Conservation (phyloP, 2,329 filamentous ascomycete genomes). For the Coleophoma crateriformis region DNA sequence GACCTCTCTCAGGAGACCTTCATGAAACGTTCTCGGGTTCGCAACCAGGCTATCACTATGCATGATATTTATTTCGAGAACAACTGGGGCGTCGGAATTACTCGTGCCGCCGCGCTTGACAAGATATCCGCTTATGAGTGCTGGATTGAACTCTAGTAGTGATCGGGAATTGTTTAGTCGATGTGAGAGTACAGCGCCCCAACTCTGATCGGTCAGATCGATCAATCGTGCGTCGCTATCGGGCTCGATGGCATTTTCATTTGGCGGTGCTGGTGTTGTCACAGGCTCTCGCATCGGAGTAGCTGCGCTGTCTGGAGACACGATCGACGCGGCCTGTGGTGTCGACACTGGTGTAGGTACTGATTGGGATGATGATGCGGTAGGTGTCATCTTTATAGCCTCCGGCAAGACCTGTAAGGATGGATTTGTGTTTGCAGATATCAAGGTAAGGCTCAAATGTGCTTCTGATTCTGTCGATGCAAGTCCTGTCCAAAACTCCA, state of each 20-base stretch:
- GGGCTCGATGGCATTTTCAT: constrained; percentile 40
- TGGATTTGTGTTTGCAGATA: constrained; percentile 61
- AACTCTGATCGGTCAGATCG: constrained; percentile 69
- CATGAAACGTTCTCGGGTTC: constrained; percentile 36
- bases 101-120: constrained; percentile 55
- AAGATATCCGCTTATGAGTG: constrained; percentile 60
- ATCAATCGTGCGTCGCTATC: constrained; percentile 65
- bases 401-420: constrained; percentile 58
- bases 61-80: constrained; percentile 62
- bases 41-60: constrained; percentile 35
- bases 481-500: constrained; percentile 51
- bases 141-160: constrained; percentile 47
- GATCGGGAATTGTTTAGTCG: constrained; percentile 55
- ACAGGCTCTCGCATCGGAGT: constrained; percentile 19
- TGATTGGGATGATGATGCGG: constrained; percentile 31
- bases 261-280: constrained; percentile 23
- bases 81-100: constrained; percentile 50
- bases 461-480: constrained; percentile 46
- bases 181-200: constrained; percentile 67
- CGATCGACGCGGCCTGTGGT: constrained; percentile 44
- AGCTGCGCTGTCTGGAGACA: constrained; percentile 52
- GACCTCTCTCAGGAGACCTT: constrained; percentile 65
- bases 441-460: constrained; percentile 48
- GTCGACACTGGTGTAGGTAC: constrained; percentile 63
- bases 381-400: constrained; percentile 38